Evolutionary conservation across 345 rosid genomes (phyloP), one percentile per base, ranked within the genome.

Genomic region (Murraya koenigii): DNA sequence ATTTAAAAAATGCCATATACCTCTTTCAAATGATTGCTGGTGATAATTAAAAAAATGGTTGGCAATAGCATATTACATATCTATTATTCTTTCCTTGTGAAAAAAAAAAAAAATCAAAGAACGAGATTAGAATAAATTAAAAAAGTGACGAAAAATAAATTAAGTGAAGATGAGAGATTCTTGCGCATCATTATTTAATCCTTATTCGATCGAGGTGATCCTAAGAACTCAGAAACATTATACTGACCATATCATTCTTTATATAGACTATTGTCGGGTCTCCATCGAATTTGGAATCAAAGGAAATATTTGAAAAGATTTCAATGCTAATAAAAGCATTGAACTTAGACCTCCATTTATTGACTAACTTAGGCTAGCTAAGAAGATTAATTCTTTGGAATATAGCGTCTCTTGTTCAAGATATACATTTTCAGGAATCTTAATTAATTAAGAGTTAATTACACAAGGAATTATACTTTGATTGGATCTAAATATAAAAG

Each of bases 201-300:
- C 47, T 68, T 78, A 77, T 77, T 70, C 70, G 82, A 70, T 62
- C 59, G 13, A 41, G 73, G 15, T 25, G 82, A 88, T 81, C 82
- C 85, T 79, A 66, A 80, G 84, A 84, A 85, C 80, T 81, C 67
- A 82, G 67, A 59, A 63, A 35, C 76, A 61, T 77, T 79, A 74
- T 62, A 38, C 69, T 14, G 59, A 66, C 52, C 73, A 80, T 74
- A 76, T 64, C 80, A 81, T 85, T 87, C 84, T 77, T 26, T 80
- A 75, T 84, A 71, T 77, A 36, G 80, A 81, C 75, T 77, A 76
- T 81, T 77, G 85, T 72, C 77, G 83, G 80, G 84, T 74, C 75
- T 72, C 80, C 80, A 30, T 73, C 72, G 49, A 75, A 74, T 80
- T 77, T 82, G 82, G 87, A 85, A 81, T 82, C 82, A 68, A 78